Percentiles rank a stretch among this genome's conserved stretches.
phyloP scores from a whole-genome alignment of 2,329 filamentous ascomycete species.

The Sarocladium kiliense region DNA sequence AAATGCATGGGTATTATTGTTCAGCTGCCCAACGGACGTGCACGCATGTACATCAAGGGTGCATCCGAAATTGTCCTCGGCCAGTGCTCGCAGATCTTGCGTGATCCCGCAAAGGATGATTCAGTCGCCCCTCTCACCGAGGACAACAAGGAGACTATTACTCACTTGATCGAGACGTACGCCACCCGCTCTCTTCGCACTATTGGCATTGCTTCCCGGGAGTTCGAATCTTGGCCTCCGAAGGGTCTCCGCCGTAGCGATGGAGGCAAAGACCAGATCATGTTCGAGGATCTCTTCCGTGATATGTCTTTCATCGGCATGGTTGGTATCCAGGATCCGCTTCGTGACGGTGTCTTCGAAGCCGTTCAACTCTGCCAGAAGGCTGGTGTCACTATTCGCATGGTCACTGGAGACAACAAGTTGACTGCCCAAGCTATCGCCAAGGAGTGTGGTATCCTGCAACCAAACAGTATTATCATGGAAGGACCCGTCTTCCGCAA shows the following conservation, averaged over 20 bases:
- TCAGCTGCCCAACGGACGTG: constrained; percentile 43
- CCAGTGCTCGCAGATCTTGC: constrained; percentile 48
- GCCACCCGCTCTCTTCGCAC: constrained; percentile 77
- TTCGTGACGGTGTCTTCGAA: constrained; percentile 68
- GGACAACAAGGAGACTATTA: constrained; percentile 52
- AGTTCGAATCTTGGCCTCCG: constrained; percentile 83
- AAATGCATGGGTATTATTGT: constrained; percentile 66
- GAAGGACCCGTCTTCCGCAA: constrained; percentile 76
- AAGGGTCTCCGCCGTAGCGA: constrained; percentile 50
- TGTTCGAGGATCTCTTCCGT: constrained; percentile 62
- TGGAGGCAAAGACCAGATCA: constrained; percentile 53
- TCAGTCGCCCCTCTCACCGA: constrained; percentile 39
- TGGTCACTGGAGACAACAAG: constrained; percentile 83
- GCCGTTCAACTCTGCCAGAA: constrained; percentile 69
- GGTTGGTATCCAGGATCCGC: constrained; percentile 77
- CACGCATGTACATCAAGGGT: constrained; percentile 57
- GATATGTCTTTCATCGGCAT: constrained; percentile 65
- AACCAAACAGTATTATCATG: constrained; percentile 63
- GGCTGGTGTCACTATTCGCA: constrained; percentile 74
- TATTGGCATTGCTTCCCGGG: constrained; percentile 77
- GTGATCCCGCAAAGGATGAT: constrained; percentile 39
- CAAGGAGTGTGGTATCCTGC: constrained; percentile 70
- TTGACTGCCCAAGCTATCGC: constrained; percentile 76
- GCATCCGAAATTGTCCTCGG: constrained; percentile 59
- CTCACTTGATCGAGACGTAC: constrained; percentile 68